Evolutionary conservation across 805 yeast genomes (phyloP), one percentile per base, ranked within the genome.

Genomic region (Kodamaea nitidulidarum): DNA sequence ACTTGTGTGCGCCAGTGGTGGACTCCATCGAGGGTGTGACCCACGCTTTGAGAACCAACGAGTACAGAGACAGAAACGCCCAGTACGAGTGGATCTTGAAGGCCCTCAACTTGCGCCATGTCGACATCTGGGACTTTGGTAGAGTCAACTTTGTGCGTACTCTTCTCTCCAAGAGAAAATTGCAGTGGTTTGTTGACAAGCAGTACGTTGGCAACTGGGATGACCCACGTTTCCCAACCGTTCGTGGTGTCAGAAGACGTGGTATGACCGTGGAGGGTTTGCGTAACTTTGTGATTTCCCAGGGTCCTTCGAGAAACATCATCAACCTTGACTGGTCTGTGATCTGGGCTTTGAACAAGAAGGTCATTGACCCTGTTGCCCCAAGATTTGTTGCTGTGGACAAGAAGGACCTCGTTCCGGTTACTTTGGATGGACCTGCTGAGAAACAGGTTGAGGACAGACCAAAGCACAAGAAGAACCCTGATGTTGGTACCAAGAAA

Each of bases 231-330:
- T 93, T 93, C 88, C 99, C 99, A 52, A 93, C 99, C 34, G 96
- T 93, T 28, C 83, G 98, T 67, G 99, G 99, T 73, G 96, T 91
- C 39, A 87, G 97, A 74, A 83, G 98, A 76, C 85, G 99, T 73
- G 99, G 99, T 73, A 93, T 93, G 99, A 81, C 96, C 28, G 95
- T 93, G 47, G 97, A 93, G 71, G 99, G 98, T 50, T 79, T 93
- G 63, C 80, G 91, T 67, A 85, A 86, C 75, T 93, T 93, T 56
- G 85, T 93, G 50, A 73, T 93, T 46, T 77, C 95, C 36, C 98
- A 93, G 72, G 99, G 99, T 56, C 99, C 99, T 29, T 91, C 98
- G 34, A 88, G 84, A 71, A 93, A 93, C 72, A 88, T 93, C 56
- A 83, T 93, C 60, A 93, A 95, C 73, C 74, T 93, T 60, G 99